phyloP scores from a whole-genome alignment of 1,139 yeast genomes.

The Scheffersomyces cryptocercus region DNA sequence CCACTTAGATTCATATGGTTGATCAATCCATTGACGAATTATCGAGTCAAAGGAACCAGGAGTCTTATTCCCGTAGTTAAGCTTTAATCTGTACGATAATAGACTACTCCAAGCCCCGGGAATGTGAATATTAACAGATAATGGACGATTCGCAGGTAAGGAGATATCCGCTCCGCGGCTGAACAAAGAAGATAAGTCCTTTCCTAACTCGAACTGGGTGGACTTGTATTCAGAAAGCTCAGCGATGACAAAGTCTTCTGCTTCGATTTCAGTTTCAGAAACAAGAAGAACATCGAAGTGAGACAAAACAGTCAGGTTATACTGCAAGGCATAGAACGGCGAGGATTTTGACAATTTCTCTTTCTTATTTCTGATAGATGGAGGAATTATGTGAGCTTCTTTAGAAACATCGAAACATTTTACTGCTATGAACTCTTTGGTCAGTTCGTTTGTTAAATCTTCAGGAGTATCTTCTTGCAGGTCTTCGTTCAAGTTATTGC shows the following conservation, averaged over 20 bases:
- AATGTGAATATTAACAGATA: conserved; percentile 49
- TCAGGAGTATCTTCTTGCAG: conserved; percentile 2
- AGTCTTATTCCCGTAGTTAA: conserved; percentile 18
- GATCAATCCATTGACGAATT: conserved; percentile 64
- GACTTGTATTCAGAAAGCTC: conserved; percentile 26
- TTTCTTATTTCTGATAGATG: conserved; percentile 25
- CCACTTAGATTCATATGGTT: conserved; percentile 79
- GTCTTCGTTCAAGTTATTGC: conserved; percentile 9
- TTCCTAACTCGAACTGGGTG: conserved; percentile 27
- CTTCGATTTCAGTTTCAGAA: conserved; percentile 18
- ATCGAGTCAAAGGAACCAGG: conserved; percentile 53
- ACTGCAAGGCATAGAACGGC: conserved; percentile 51
- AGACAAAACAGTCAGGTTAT: conserved; percentile 33
- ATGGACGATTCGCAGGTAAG: conserved; percentile 47
- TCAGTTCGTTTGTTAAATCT: conserved; percentile 23
- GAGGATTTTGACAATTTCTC: conserved; percentile 17
- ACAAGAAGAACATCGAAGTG: conserved; percentile 53
- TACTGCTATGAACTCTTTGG: conserved; percentile 22
- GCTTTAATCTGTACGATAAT: conserved; percentile 50
- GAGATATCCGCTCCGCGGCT: conserved; percentile 37
- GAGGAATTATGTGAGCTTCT: conserved; percentile 45
- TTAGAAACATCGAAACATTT: conserved; percentile 45
- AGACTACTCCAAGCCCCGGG: conserved; percentile 65
- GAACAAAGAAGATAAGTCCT: conserved; percentile 33
- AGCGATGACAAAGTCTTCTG: conserved; percentile 36